Evolutionary conservation across 306 rosid genomes (phyloP), one percentile per base, ranked within the genome.

Genomic region (Casuarina cunninghamiana): DNA sequence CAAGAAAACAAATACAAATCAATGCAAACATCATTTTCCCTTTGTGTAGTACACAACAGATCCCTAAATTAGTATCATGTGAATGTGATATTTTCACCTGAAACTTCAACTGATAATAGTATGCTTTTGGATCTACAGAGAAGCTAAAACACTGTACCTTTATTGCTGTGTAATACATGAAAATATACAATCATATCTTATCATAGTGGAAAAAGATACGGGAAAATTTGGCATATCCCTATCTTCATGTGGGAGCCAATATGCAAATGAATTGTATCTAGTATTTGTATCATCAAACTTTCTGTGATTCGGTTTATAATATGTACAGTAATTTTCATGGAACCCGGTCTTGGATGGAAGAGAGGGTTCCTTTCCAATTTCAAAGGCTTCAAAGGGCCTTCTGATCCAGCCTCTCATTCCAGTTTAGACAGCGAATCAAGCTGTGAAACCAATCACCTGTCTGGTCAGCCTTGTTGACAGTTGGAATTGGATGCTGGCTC

Each of bases 361-460:
- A 45, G 60, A 65, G 10, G 78, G 67, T 74, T 71, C 12, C 67
- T 75, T 77, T 48, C 70, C 58, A 71, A 54, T 63, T 78, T 68
- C 58, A 48, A 51, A 68, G 73, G 77, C 79, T 80, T 88, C 84
- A 93, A 53, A 93, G 84, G 77, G 99, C 99, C 97, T 87, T 95
- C 58, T 95, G 99, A 74, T 95, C 99, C 70, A 90, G 94, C 81
- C 99, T 93, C 82, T 93, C 99, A 44, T 95, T 95, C 99, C 99
- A 95, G 81, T 93, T 95, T 79, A 95, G 86, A 96, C 99, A 95
- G 69, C 97, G 97, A 82, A 95, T 93, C 86, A 95, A 89, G 85
- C 99, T 95, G 77, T 75, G 99, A 87, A 95, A 95, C 99, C 99
- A 95, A 88, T 93, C 99, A 73, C 97, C 90, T 41, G 99, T 95